A percentile compares a stretch with the other conserved stretches of the same genome.
Conservation (phyloP, 371 early-diverging fungal species). For the Mortierella sp. region DNA sequence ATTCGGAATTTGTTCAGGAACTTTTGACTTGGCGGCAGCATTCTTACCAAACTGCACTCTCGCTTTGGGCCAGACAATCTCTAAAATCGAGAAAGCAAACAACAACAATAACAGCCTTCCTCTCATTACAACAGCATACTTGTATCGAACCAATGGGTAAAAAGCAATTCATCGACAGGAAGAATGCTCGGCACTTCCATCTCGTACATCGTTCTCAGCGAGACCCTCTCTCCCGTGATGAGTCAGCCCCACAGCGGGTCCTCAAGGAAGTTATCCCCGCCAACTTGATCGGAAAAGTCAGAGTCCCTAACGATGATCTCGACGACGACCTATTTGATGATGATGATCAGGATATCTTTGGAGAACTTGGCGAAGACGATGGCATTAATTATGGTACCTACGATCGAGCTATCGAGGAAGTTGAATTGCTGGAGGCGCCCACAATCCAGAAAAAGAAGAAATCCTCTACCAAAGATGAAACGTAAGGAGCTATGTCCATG, state of each 20-base stretch:
- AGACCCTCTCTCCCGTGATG: constrained; percentile 91
- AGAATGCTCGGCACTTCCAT: constrained; percentile 85
- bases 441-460: constrained; percentile 24
- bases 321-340: constrained; percentile 43
- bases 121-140: neutral
- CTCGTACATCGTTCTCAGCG: constrained; percentile 96
- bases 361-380: constrained; percentile 24
- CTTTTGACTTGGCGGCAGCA: constrained; percentile 5
- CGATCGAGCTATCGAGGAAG: constrained; percentile 34
- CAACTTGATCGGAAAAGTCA: constrained; percentile 73
- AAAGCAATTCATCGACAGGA: constrained; percentile 91
- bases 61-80: neutral
- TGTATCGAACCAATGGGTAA: constrained; percentile 68
- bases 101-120: too few species aligned
- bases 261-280: constrained; percentile 81
- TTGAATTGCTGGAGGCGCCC: constrained; percentile 48
- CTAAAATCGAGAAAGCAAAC: neutral
- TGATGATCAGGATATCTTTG: constrained; percentile 43
- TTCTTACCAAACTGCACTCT: neutral
- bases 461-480: constrained; percentile 23
- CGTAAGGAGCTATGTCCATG: constrained; percentile 27
- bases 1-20: constrained; percentile 1
- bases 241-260: constrained; percentile 84
- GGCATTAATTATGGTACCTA: constrained; percentile 55
- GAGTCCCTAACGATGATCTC: constrained; percentile 33